These are phyloP conservation scores for Buxus sempervirens DNA, from an alignment of 164 flowering plant species.

Conservation along the genomic window DNA sequence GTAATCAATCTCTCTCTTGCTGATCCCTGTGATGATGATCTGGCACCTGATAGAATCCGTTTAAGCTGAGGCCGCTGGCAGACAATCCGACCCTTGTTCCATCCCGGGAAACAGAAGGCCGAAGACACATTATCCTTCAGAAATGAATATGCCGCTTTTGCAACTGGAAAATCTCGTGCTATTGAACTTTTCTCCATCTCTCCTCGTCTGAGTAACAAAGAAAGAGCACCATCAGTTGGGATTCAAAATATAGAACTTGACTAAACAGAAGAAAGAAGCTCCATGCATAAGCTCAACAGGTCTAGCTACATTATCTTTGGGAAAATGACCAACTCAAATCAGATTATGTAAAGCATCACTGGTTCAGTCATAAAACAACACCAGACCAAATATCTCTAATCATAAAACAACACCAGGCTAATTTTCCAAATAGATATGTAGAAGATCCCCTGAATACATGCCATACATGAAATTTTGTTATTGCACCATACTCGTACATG, in stretches of 20 bases:
- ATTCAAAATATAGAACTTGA: neutral
- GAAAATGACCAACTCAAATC: neutral
- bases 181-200: conserved; percentile 63
- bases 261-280: too few relatives aligned
- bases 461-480: neutral
- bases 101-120: conserved; percentile 65
- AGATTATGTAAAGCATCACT: neutral
- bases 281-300: too few relatives aligned
- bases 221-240: conserved; percentile 8
- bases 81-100: conserved; percentile 88
- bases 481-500: too few relatives aligned
- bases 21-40: conserved; percentile 40
- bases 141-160: conserved; percentile 63
- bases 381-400: too few relatives aligned
- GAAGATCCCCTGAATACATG: neutral
- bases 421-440: neutral
- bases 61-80: conserved; percentile 80
- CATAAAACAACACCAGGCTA: too few relatives aligned
- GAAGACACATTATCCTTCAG: conserved; percentile 62
- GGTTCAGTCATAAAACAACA: too few relatives aligned
- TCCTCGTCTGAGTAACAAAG: conserved; percentile 59
- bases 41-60: conserved; percentile 38
- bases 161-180: conserved; percentile 57
- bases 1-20: conserved; percentile 32
- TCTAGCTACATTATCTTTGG: too few relatives aligned